Base-by-base conservation (phyloP, 352 stramenopile species). In the Pythium aquatile region DNA sequence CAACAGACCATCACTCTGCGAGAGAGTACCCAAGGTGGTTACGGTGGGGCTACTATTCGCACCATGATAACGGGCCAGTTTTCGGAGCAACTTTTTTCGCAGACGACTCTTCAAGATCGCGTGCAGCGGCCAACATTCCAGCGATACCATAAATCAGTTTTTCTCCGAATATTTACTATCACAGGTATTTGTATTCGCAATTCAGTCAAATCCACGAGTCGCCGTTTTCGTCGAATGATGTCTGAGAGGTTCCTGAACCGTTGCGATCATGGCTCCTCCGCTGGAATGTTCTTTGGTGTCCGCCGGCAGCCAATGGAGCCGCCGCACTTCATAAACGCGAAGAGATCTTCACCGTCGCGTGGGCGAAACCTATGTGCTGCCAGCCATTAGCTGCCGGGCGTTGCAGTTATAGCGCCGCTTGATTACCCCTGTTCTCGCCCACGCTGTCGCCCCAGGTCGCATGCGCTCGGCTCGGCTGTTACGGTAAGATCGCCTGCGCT, bases 61-160 rank as follows among this genome's bases (percentile, higher is more conserved):
- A 40, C 35, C 35, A 40, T 40, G 35, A 47, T n/a, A 47, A n/a
- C 5, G 42, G 42, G 42, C 42, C 42, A 49, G n/a, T 49, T 49
- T 49, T 49, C 6, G n/a, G n/a, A 49, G 42, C 42, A 49, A 49
- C 42, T 49, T 49, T 49, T 49, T 49, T 49, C 42, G 42, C 42
- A 49, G 42, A 49, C 42, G 42, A 49, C 42, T 49, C 42, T 49
- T 49, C 42, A 49, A 6, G 42, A 49, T 49, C 42, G 42, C 42
- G 42, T 49, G n/a, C n/a, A 28, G 20, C 9, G 1, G n/a, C 42
- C 42, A 30, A 30, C 42, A 49, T 10, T 49, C 42, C 17, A 49
- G 20, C 7, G 16, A 3, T n/a, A 5, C 42, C 13, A 14, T 13
- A 10, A 29, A 30, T 49, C 42, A 49, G 20, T 4, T 30, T 30